phyloP scores from a whole-genome alignment of 2,329 filamentous ascomycete genomes.

The Trichoderma cornu-damae region DNA sequence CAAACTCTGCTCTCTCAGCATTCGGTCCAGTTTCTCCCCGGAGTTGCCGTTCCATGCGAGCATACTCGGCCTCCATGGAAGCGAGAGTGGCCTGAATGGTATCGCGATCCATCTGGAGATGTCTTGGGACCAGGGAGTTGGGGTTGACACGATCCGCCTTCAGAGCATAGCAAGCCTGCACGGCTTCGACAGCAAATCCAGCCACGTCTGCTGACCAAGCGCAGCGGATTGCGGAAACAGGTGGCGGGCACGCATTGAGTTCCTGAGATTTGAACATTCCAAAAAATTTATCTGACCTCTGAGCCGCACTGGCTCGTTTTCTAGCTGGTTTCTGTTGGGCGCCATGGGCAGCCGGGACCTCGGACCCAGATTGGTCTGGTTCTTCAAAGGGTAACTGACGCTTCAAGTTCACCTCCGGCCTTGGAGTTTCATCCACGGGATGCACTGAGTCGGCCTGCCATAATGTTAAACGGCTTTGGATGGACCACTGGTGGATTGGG shows the following conservation, averaged over 20 bases:
- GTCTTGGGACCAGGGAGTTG: background rate
- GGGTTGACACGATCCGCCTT: conserved; percentile 22
- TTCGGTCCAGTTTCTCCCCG: conserved; percentile 21
- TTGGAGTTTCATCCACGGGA: background rate
- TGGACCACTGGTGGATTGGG: background rate
- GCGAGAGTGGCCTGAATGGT: conserved; percentile 15
- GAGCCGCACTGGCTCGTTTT: background rate
- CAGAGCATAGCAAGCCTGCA: conserved; percentile 23
- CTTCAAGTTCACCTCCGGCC: background rate
- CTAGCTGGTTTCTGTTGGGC: background rate
- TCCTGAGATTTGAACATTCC: background rate
- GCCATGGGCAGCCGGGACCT: background rate
- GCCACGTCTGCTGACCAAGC: conserved; percentile 27
- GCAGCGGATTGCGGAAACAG: conserved; percentile 16
- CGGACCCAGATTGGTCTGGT: background rate
- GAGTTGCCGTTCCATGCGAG: conserved; percentile 17
- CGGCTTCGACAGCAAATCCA: conserved; percentile 23
- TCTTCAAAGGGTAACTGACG: background rate
- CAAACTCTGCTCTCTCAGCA: conserved; percentile 25
- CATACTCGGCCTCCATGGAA: conserved; percentile 20
- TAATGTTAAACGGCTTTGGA: background rate
- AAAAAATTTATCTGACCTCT: background rate
- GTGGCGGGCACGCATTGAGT: background rate
- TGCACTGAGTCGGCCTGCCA: background rate
- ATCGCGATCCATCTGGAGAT: background rate